These are phyloP conservation scores for Heliosperma pusillum DNA, from an alignment of 148 eudicot genomes.

Conservation along the genomic window DNA sequence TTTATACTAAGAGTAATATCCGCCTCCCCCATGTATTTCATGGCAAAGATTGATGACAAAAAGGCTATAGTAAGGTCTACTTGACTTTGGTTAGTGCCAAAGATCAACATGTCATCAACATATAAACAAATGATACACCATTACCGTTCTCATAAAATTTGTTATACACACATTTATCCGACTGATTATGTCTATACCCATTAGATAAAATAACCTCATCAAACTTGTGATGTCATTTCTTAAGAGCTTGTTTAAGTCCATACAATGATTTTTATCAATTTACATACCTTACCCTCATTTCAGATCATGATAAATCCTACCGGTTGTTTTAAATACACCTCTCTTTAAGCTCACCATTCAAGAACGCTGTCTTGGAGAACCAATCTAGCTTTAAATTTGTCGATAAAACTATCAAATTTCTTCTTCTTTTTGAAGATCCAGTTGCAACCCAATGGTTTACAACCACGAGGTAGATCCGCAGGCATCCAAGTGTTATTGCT, in stretches of 20 bases:
- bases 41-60: background rate
- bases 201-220: background rate
- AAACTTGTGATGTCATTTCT: background rate
- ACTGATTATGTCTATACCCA: too few species aligned
- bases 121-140: background rate
- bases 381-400: background rate
- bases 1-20: too few species aligned
- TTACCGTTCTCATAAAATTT: background rate
- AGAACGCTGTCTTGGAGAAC: background rate
- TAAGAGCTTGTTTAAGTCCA: too few species aligned
- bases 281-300: too few species aligned
- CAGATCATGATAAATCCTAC: too few species aligned
- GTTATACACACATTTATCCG: too few species aligned
- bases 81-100: background rate
- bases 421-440: too few species aligned
- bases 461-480: too few species aligned
- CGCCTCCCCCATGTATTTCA: constrained; percentile 4
- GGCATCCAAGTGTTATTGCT: too few species aligned
- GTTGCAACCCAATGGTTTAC: too few species aligned
- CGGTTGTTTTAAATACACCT: background rate
- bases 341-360: background rate
- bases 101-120: background rate
- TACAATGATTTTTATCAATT: background rate
- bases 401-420: too few species aligned
- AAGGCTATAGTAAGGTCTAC: background rate